A percentile compares a stretch with the other conserved stretches of the same genome.
These are phyloP conservation scores for Penicillium samsonianum DNA, from an alignment of 495 filamentous ascomycete species.

Conservation along the genomic window DNA sequence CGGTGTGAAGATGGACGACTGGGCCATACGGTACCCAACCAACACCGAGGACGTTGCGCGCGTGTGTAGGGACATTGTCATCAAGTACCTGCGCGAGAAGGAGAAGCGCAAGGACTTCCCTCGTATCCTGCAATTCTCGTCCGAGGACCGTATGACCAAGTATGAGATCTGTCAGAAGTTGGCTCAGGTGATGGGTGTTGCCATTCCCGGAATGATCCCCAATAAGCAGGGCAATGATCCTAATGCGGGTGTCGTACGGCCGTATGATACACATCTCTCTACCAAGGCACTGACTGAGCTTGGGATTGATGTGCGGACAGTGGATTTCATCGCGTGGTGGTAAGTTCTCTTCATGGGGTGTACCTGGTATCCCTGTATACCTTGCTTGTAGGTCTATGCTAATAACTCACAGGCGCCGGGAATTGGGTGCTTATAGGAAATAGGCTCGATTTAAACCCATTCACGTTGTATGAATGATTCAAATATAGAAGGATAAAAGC, in stretches of 20 bases:
- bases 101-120: conserved; percentile 55
- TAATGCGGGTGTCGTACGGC: conserved; percentile 71
- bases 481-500: conserved; percentile 3
- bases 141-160: conserved; percentile 86
- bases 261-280: conserved; percentile 87
- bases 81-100: conserved; percentile 60
- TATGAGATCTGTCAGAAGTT: conserved; percentile 85
- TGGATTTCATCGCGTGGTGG: conserved; percentile 86
- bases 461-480: background rate
- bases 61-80: conserved; percentile 70
- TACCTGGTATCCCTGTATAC: conserved; percentile 16
- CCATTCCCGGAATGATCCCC: conserved; percentile 66
- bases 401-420: conserved; percentile 39
- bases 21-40: conserved; percentile 83
- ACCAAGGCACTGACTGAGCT: conserved; percentile 73
- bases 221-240: conserved; percentile 78
- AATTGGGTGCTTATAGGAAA: conserved; percentile 43
- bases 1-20: conserved; percentile 81
- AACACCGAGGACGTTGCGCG: conserved; percentile 86
- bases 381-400: conserved; percentile 16
- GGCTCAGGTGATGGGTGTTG: conserved; percentile 76
- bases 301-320: conserved; percentile 72
- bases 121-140: conserved; percentile 79
- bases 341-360: conserved; percentile 38
- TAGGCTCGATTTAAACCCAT: conserved; percentile 11